Base-by-base conservation (phyloP, 192 early-diverging fungal species). In the Backusella westeae region DNA sequence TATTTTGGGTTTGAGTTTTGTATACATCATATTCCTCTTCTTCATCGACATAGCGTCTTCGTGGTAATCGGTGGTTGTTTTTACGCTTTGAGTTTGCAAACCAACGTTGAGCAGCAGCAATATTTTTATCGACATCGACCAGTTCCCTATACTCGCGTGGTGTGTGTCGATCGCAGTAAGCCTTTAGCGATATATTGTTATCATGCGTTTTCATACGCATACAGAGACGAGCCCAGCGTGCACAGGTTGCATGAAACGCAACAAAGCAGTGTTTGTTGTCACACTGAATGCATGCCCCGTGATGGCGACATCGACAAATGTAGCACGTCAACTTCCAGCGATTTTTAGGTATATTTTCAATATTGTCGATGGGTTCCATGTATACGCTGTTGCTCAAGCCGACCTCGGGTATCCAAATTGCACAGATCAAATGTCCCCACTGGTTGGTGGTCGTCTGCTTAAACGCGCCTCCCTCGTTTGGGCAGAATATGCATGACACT, bases 311-410 rank as follows among this genome's bases (percentile, higher is more conserved):
- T 49, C 92, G 89, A 81, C 98, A 99, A 29, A 99, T 88, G 74
- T 93, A 93, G 79, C 98, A 99, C 15, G 83, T 88, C 75, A 99
- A 82, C 56, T 85, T 89, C 96, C 96, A 98, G 46, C 97, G 88
- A 53, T 92, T 94, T 38, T 89, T 87, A 9, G 97, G 98, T 32
- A 99, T 93, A 72, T 90, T 89, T 26, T 96, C 93, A 9, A 99
- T 89, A 74, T 93, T 89, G 78, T 97, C 97, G 71, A 99, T 95
- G 0, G 98, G 98, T 75, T 99, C 98, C 98, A 99, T 99, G 76
- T 96, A 96, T 2, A 94, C 94, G 8, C 90, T 80, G 81, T 99
- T 99, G 38, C 91, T 87, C 9, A 98, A 87, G 7, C 86, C 84
- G 36, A 93, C 93, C 83, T 99, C 98, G 9, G 98, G 98, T 53